Conservation (phyloP, 208 protist genomes). For the Kentomonas sorsogonicus region DNA sequence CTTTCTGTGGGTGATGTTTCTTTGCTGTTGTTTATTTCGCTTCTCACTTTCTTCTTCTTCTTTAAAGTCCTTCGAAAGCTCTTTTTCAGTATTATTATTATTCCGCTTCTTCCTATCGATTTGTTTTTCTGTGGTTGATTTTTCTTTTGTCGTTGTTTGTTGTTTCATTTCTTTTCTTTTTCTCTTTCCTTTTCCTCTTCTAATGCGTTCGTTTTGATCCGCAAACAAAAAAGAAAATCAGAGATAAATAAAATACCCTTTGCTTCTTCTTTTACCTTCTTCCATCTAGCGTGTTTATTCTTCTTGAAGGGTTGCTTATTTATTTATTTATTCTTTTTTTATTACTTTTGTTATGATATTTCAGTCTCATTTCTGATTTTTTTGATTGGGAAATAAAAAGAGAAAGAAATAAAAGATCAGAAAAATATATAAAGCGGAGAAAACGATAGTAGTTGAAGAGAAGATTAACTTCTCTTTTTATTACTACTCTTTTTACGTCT, state of each 20-base stretch:
- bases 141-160: constrained; percentile 3
- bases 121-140: not conserved
- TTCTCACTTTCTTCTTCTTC: constrained; percentile 8
- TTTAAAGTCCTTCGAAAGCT: not conserved
- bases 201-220: constrained; percentile 3
- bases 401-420: not conserved
- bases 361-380: too few species aligned
- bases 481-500: not conserved
- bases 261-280: too few species aligned
- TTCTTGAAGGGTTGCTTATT: too few species aligned
- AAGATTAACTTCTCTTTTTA: not conserved
- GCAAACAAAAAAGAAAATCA: constrained; percentile 1
- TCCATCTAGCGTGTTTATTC: too few species aligned
- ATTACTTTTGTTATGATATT: too few species aligned
- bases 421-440: not conserved
- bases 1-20: constrained; percentile 1
- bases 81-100: constrained; percentile 3
- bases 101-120: not conserved
- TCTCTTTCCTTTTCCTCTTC: not conserved
- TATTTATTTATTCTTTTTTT: too few species aligned
- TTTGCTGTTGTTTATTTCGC: not conserved
- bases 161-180: constrained; percentile 3
- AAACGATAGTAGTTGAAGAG: not conserved
- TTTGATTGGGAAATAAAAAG: not conserved
- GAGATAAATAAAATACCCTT: too few species aligned